These are phyloP conservation scores for Curvularia verruculosa DNA, from an alignment of 2,329 filamentous ascomycete genomes.

Conservation along the genomic window DNA sequence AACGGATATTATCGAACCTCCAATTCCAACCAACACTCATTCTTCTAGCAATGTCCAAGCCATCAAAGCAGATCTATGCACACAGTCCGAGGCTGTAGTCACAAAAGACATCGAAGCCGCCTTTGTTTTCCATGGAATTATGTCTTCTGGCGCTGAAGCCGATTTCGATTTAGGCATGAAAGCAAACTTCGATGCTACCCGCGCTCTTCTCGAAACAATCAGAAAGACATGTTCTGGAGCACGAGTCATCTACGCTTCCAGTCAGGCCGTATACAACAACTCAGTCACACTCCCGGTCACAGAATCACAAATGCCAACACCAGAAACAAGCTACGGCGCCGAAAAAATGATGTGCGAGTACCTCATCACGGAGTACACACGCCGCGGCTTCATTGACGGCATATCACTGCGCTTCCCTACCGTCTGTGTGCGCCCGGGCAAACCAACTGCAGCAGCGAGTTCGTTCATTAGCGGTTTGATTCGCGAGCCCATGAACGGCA, in stretches of 20 bases:
- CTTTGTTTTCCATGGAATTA: slow-evolving; percentile 69
- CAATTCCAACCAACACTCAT: slow-evolving; percentile 53
- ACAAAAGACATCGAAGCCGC: slow-evolving; percentile 20
- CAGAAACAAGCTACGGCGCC: slow-evolving; percentile 64
- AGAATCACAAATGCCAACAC: slow-evolving; percentile 57
- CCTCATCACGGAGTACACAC: slow-evolving; percentile 65
- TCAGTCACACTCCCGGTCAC: slow-evolving; percentile 47
- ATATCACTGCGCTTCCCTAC: slow-evolving; percentile 64
- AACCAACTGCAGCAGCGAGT: slow-evolving; percentile 62
- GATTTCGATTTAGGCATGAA: slow-evolving; percentile 62
- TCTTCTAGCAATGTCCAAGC: slow-evolving; percentile 50
- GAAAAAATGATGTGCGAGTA: slow-evolving; percentile 66
- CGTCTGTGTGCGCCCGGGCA: slow-evolving; percentile 63
- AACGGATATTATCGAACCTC: slow-evolving; percentile 61
- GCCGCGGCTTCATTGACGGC: slow-evolving; percentile 61
- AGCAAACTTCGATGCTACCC: slow-evolving; percentile 64
- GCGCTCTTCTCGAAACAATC: slow-evolving; percentile 59
- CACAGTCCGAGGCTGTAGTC: slow-evolving; percentile 16
- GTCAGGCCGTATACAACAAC: slow-evolving; percentile 66
- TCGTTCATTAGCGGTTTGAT: slow-evolving; percentile 67
- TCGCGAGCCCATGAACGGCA: slow-evolving; percentile 63
- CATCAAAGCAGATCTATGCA: slow-evolving; percentile 59
- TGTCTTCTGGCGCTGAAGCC: slow-evolving; percentile 66
- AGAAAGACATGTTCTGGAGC: slow-evolving; percentile 57
- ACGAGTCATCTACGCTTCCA: slow-evolving; percentile 63